These are phyloP conservation scores for Daldinia sp. DNA, from an alignment of 2,329 filamentous ascomycete species.

Conservation along the genomic window DNA sequence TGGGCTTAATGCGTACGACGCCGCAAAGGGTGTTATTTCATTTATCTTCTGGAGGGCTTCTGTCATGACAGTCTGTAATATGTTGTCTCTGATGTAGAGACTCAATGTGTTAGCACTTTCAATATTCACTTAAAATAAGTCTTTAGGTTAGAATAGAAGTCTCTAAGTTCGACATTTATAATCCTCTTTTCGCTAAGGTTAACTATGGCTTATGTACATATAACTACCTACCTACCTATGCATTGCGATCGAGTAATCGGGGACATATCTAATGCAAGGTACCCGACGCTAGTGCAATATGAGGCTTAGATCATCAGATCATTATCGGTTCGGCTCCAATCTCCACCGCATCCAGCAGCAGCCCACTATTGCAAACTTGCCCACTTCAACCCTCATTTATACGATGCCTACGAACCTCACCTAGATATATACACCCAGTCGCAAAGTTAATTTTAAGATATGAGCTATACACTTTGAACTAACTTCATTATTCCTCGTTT, in stretches of 20 bases:
- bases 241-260: neutral
- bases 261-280: constrained; percentile 36
- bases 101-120: neutral
- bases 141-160: neutral
- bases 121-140: neutral
- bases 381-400: constrained; percentile 1
- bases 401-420: neutral
- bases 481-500: too few relatives aligned
- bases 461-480: too few relatives aligned
- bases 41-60: neutral
- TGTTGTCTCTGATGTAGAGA: neutral
- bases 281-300: constrained; percentile 28
- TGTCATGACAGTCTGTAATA: neutral
- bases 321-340: constrained; percentile 6
- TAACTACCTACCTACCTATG: too few relatives aligned
- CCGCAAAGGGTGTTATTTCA: constrained; percentile 7
- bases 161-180: neutral
- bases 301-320: neutral
- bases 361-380: constrained; percentile 4
- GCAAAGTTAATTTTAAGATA: neutral
- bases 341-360: constrained; percentile 11
- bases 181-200: neutral
- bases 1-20: constrained; percentile 17
- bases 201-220: neutral
- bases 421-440: neutral